These are phyloP conservation scores for Aspergillus terreus DNA, from an alignment of 2,329 filamentous ascomycete species.

Conservation along the genomic window DNA sequence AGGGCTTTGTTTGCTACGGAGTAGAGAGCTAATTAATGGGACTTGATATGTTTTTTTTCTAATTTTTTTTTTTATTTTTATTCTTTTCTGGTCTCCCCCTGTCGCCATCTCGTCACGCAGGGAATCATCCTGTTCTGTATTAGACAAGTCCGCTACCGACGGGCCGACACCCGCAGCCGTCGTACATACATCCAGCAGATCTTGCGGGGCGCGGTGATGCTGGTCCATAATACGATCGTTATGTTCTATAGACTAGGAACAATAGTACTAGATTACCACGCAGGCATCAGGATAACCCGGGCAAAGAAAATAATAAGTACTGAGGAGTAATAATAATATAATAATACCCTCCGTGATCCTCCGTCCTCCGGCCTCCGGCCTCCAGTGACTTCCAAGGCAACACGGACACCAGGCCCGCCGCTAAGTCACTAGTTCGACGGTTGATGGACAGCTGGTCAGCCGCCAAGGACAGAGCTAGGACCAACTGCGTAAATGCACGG, in stretches of 20 bases:
- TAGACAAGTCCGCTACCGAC: conserved; percentile 19
- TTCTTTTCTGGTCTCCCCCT: not conserved
- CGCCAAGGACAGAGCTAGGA: conserved; percentile 2
- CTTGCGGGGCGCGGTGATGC: conserved; percentile 13
- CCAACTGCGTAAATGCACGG: conserved; percentile 4
- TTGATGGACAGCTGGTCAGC: conserved; percentile 5
- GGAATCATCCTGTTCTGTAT: not conserved
- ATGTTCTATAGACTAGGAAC: not conserved
- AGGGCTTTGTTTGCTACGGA: no score
- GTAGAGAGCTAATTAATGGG: no score
- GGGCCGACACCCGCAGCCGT: conserved; percentile 24
- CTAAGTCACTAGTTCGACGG: conserved; percentile 4
- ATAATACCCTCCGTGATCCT: no score
- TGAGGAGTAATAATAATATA: no score
- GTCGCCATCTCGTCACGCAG: conserved; percentile 6
- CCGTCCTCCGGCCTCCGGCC: no score
- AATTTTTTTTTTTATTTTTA: no score
- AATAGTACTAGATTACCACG: not conserved
- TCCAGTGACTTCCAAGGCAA: not conserved
- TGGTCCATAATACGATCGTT: conserved; percentile 1
- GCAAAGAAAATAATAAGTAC: no score
- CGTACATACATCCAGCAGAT: conserved; percentile 24
- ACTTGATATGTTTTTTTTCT: no score
- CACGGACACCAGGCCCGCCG: not conserved
- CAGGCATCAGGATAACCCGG: not conserved